Base-by-base conservation (phyloP, 169 alveolate genomes). In the Toxoplasma gondii region DNA sequence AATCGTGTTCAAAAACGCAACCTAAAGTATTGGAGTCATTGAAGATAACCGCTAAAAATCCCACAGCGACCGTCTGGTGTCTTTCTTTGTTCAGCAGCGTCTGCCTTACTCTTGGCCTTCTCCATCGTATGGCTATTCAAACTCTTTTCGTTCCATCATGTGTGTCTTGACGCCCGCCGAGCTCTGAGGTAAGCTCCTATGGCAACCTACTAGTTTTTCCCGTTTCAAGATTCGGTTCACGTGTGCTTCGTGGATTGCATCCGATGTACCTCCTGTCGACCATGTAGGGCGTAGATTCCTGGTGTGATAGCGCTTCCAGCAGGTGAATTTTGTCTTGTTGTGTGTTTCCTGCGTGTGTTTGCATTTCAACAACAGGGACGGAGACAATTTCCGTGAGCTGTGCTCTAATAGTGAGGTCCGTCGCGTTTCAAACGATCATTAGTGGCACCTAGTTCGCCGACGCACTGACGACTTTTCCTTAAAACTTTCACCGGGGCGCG, bases 71-170 rank as follows among this genome's bases (percentile, higher is more conserved):
- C 4, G 58, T 49, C 58, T 5, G 12, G 10, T 39, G 78, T 24
- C 36, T 16, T 44, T 45, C n/a, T 29, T 82, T 43, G 36, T 58
- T 39, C 90, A 36, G 96, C 97, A 19, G 69, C 97, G 12, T 96
- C 99, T 31, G 95, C 98, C 9, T 82, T 98, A 87, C 96, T 97
- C 95, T 97, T 98, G 91, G 96, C 97, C 43, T 96, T 97, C 36
- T 98, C 99, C n/a, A 97, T 98, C 74, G 98, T 98, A 2, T 98
- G 99, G 99, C 97, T 97, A 83, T 96, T 98, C 45, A 98, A 98
- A 91, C 94, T 97, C 58, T 96, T 96, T 82, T 98, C 99, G 0
- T 98, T 98, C 96, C 99, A 98, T 91, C 99, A 98, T 93, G 99
- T 98, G 12, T 98, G 99, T 94, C 98, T 96, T 91, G 99, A 98